These are phyloP conservation scores for Aspergillus baeticus DNA, from an alignment of 495 filamentous ascomycete species.

Conservation along the genomic window DNA sequence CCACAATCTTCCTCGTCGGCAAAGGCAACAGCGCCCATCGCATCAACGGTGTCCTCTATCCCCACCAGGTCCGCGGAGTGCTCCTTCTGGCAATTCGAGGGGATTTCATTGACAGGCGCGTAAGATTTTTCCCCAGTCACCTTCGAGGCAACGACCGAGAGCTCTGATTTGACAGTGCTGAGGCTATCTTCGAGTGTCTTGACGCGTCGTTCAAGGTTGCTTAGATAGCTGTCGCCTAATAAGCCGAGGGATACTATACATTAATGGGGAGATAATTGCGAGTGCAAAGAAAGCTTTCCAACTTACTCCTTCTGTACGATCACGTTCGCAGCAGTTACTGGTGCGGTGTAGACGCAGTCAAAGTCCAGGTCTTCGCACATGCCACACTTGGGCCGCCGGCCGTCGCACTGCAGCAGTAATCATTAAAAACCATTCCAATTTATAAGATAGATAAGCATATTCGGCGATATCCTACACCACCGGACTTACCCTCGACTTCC, in stretches of 20 bases:
- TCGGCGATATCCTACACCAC: no score
- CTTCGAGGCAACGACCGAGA: no score
- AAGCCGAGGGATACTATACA: neutral
- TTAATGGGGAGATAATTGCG: neutral
- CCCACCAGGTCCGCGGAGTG: constrained; percentile 18
- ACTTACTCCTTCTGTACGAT: constrained; percentile 45
- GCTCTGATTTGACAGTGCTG: no score
- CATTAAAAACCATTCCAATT: no score
- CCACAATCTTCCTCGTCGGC: constrained; percentile 45
- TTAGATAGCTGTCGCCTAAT: constrained; percentile 14
- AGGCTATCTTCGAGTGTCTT: no score
- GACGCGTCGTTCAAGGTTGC: constrained; percentile 24
- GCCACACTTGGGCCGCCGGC: constrained; percentile 43
- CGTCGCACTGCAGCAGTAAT: constrained; percentile 39
- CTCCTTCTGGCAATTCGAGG: neutral
- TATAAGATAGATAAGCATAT: constrained; percentile 1
- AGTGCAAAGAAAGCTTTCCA: no score
- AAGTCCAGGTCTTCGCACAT: constrained; percentile 42
- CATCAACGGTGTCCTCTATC: constrained; percentile 38
- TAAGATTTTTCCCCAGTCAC: no score
- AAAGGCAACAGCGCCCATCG: constrained; percentile 41
- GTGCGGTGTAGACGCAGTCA: constrained; percentile 45
- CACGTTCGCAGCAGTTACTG: constrained; percentile 37
- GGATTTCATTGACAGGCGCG: neutral
- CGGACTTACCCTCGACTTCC: constrained; percentile 42